A percentile compares a stretch with the other conserved stretches of the same genome.
These are phyloP conservation scores for Trametes elegans DNA, from an alignment of 768 basidiomycete species.

Conservation along the genomic window DNA sequence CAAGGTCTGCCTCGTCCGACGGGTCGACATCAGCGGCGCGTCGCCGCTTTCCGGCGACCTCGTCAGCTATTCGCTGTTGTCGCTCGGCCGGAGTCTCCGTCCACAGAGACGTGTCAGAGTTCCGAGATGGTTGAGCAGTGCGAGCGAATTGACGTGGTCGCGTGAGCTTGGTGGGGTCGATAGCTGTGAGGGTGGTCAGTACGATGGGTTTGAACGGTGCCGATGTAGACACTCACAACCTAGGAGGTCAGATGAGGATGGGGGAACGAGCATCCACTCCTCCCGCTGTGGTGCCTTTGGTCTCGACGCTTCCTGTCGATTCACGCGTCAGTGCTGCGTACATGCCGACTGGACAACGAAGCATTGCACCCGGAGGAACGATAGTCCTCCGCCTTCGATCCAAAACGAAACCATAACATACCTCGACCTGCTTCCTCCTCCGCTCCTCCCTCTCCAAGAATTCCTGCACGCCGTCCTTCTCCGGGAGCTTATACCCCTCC, in stretches of 20 bases:
- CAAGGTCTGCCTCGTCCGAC: constrained; percentile 41
- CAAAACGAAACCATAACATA: constrained; percentile 23
- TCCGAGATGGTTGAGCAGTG: constrained; percentile 38
- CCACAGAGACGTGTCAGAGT: constrained; percentile 74
- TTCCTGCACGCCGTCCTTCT: constrained; percentile 68
- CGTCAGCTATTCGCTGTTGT: constrained; percentile 89
- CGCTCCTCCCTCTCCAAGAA: constrained; percentile 87
- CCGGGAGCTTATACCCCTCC: constrained; percentile 36
- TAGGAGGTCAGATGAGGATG: constrained; percentile 75
- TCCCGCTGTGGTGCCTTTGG: constrained; percentile 82
- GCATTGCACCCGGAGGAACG: too few species aligned
- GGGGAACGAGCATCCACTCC: constrained; percentile 98
- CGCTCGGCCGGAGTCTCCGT: constrained; percentile 96
- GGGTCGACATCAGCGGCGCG: constrained; percentile 55
- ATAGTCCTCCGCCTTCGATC: too few species aligned
- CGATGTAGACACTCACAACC: constrained; percentile 55
- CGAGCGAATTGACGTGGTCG: constrained; percentile 80
- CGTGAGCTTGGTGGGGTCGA: constrained; percentile 80
- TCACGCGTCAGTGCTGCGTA: not conserved
- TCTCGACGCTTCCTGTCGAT: constrained; percentile 77
- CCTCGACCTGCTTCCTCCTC: constrained; percentile 67
- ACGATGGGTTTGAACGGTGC: not conserved
- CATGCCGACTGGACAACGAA: too few species aligned
- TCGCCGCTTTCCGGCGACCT: constrained; percentile 88
- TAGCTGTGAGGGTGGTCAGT: constrained; percentile 42